Evolutionary conservation across 2,329 filamentous ascomycete species (phyloP), one percentile per base, ranked within the genome.

Genomic region (Acrocalymma vagum): DNA sequence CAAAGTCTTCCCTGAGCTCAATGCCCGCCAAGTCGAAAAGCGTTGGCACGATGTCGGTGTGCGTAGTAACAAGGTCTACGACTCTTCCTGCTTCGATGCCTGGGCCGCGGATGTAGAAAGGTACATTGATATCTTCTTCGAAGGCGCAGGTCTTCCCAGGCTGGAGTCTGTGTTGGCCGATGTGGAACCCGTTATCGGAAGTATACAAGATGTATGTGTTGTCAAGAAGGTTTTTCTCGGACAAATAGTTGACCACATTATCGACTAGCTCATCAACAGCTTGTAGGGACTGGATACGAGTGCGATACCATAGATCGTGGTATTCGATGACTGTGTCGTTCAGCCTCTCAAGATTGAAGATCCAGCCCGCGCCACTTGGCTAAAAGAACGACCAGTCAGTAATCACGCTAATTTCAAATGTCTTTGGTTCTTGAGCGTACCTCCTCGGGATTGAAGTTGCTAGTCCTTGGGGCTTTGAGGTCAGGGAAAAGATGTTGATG

Each of bases 381-480:
- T n/a, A n/a, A n/a, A n/a, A n/a, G n/a, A n/a, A n/a, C n/a, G n/a
- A n/a, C n/a, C n/a, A 3, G 22, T 10, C 15, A 30, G 28, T 20
- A 11, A 37, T 11, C 23, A 10, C 4, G 14, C 6, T 10, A 9
- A 4, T 3, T n/a, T n/a, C n/a, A n/a, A n/a, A n/a, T n/a, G n/a
- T n/a, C n/a, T n/a, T n/a, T n/a, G n/a, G n/a, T n/a, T n/a, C n/a
- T n/a, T n/a, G 15, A 9, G 34, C 44, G 6, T 44, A 55, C 52
- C 5, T 72, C 68, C 3, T 81, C 75, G 0, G 86, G 85, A 51
- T 90, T 90, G 65, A 89, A 90, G 59, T 83, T 82, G 0, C 74
- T 69, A 0, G 78, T 83, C 7, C 86, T 73, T 0, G 86, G 86
- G 0, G 88, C 78, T 15, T 73, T 78, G 0, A 74, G 77, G 18